These are phyloP conservation scores for Leptographium galeiforme DNA, from an alignment of 2,329 filamentous ascomycete species.

Conservation along the genomic window DNA sequence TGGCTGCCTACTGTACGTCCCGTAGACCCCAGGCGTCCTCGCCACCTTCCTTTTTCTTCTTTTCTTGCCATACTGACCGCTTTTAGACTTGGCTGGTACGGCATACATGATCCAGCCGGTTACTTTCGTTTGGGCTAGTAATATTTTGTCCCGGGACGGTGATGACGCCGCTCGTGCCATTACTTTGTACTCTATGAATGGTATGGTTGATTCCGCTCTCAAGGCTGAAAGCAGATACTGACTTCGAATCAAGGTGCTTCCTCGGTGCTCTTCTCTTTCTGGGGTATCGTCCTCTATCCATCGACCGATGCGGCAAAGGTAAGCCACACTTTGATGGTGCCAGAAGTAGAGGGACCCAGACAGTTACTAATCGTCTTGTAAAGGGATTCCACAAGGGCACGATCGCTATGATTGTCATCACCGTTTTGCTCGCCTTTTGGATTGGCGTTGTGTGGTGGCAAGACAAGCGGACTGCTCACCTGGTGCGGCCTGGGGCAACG, in stretches of 20 bases:
- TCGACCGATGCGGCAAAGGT: not conserved
- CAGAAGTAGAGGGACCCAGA: not conserved
- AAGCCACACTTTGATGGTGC: not conserved
- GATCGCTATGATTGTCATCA: not conserved
- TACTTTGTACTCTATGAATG: not conserved
- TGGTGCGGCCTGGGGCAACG: not conserved
- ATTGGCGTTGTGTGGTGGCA: constrained; percentile 1
- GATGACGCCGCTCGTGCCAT: not conserved
- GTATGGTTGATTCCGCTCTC: not conserved
- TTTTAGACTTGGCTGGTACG: not conserved
- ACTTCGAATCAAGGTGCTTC: not conserved
- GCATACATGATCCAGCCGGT: constrained; percentile 1
- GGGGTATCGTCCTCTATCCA: not conserved
- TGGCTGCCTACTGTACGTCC: not conserved
- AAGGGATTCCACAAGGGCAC: not conserved
- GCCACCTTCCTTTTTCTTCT: not conserved
- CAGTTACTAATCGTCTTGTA: not conserved
- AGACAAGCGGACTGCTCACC: not conserved
- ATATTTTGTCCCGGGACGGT: not conserved
- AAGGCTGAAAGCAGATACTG: too few relatives aligned
- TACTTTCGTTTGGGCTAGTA: not conserved
- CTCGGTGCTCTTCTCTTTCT: constrained; percentile 1
- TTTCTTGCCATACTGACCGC: not conserved
- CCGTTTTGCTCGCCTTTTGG: not conserved
- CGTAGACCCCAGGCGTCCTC: too few relatives aligned